These are phyloP conservation scores for Aspergillus costaricaensis DNA, from an alignment of 2,329 filamentous ascomycete genomes.

Conservation along the genomic window DNA sequence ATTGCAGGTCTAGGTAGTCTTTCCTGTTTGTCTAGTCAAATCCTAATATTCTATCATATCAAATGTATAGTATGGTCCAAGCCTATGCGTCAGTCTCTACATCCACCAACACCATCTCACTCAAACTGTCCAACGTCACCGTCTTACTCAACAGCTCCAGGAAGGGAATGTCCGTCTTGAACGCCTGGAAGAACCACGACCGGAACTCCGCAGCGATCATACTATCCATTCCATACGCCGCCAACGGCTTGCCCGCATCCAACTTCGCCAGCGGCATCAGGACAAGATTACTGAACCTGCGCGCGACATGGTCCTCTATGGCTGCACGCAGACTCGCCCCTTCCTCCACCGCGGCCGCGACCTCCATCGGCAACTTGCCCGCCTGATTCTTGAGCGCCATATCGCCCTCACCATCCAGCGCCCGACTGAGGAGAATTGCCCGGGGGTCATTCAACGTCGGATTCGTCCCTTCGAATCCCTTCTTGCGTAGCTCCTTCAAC, in stretches of 20 bases:
- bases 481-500: too few relatives aligned
- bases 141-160: background rate
- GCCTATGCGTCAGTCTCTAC: too few relatives aligned
- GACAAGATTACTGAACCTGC: background rate
- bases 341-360: background rate
- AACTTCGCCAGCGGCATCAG: background rate
- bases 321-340: too few relatives aligned
- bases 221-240: constrained; percentile 26
- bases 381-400: too few relatives aligned
- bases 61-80: too few relatives aligned
- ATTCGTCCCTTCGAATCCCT: background rate
- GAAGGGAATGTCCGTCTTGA: constrained; percentile 23
- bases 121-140: too few relatives aligned
- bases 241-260: background rate
- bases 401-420: background rate
- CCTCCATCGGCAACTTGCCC: background rate
- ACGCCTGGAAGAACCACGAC: constrained; percentile 20
- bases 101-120: too few relatives aligned
- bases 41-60: too few relatives aligned
- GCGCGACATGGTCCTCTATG: background rate
- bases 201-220: constrained; percentile 30
- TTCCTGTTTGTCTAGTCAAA: too few relatives aligned
- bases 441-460: constrained; percentile 4
- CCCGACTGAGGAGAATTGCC: background rate
- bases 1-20: too few relatives aligned